A percentile compares a stretch with the other conserved stretches of the same genome.
Conservation (phyloP, 1,284 basidiomycete species). For the Cutaneotrichosporon sp. region DNA sequence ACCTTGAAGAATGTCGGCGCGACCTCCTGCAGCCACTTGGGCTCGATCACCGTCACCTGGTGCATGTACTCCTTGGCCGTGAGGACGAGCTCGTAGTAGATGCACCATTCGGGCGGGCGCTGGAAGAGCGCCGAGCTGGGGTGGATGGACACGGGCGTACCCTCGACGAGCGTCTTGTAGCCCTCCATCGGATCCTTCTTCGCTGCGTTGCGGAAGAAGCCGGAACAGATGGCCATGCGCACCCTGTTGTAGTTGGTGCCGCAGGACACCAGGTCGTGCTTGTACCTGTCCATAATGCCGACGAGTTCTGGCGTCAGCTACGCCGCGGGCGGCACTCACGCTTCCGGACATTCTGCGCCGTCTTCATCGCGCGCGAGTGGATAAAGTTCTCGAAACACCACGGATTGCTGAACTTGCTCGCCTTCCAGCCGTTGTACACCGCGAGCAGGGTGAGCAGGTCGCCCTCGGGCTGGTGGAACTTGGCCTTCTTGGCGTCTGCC, state of each 20-base stretch:
- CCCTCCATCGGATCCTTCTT: conserved; percentile 70
- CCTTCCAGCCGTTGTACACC: conserved; percentile 98
- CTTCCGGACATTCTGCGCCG: conserved; percentile 97
- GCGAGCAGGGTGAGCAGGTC: conserved; percentile 92
- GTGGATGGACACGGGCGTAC: conserved; percentile 96
- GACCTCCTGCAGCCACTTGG: conserved; percentile 97
- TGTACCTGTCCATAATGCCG: conserved; percentile 99
- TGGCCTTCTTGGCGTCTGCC: conserved; percentile 58
- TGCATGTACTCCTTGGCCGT: conserved; percentile 89
- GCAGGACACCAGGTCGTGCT: conserved; percentile 74
- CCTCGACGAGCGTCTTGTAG: conserved; percentile 98
- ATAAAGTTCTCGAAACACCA: conserved; percentile 99
- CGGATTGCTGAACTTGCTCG: conserved; percentile 87
- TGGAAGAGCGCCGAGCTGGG: conserved; percentile 97
- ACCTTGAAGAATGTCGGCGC: conserved; percentile 95
- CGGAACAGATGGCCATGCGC: conserved; percentile 91
- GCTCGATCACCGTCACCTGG: conserved; percentile 89
- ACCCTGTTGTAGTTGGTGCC: conserved; percentile 91
- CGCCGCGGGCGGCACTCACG: conserved; percentile 44
- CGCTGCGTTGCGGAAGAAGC: conserved; percentile 91
- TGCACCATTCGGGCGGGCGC: conserved; percentile 72
- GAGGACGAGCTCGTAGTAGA: conserved; percentile 70
- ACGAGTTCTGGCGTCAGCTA: conserved; percentile 57
- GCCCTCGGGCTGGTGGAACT: conserved; percentile 71
- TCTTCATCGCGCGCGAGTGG: conserved; percentile 90